These are phyloP conservation scores for Chlamydomonas asymmetrica DNA, from an alignment of 139 green algal genomes.

Conservation along the genomic window DNA sequence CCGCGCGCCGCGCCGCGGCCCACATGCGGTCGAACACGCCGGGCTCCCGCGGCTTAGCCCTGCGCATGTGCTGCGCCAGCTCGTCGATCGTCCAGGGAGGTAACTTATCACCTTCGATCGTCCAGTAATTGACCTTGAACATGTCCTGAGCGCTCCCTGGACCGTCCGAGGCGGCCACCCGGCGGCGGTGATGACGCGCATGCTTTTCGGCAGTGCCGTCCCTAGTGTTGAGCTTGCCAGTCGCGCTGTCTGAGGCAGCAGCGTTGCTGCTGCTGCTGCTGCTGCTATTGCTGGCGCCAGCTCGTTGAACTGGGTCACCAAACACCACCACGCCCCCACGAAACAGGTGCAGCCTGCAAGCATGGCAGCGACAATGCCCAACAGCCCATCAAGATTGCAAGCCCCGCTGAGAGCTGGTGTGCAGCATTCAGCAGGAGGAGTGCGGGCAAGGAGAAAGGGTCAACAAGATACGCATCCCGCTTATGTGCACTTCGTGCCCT, in stretches of 20 bases:
- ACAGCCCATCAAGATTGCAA: slow-evolving; percentile 50
- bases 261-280: slow-evolving; percentile 11
- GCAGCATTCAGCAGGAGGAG: too few species aligned
- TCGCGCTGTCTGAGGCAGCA: too few species aligned
- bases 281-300: slow-evolving; percentile 13
- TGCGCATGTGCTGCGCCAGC: slow-evolving; percentile 20
- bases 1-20: background rate
- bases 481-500: too few species aligned
- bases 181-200: too few species aligned
- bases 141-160: too few species aligned
- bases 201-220: too few species aligned
- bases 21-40: slow-evolving; percentile 4
- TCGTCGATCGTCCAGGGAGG: slow-evolving; percentile 58
- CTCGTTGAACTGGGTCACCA: slow-evolving; percentile 21
- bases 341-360: slow-evolving; percentile 49
- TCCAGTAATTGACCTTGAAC: slow-evolving; percentile 71
- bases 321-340: slow-evolving; percentile 64
- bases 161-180: too few species aligned
- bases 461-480: too few species aligned
- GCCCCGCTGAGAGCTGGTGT: slow-evolving; percentile 59
- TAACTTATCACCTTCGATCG: slow-evolving; percentile 48
- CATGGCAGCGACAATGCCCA: slow-evolving; percentile 19
- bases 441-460: too few species aligned
- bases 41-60: background rate
- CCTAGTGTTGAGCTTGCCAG: too few species aligned